Conservation (phyloP, 352 stramenopile species). For the Halophytophthora polymorphica region DNA sequence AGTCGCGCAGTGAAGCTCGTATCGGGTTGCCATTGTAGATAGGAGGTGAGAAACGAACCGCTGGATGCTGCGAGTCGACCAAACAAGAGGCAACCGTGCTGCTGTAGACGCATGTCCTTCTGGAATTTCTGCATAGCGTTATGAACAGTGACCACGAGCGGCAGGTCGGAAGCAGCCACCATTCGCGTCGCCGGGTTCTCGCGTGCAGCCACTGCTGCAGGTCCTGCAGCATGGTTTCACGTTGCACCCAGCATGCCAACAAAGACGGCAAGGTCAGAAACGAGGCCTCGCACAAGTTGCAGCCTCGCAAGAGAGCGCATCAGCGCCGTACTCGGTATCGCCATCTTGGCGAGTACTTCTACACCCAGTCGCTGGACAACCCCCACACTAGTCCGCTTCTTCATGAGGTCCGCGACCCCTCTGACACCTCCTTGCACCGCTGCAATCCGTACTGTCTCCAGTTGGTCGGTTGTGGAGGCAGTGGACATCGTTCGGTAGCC, state of each 20-base stretch:
- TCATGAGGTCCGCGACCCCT: constrained; percentile 42
- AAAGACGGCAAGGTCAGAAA: too few relatives aligned
- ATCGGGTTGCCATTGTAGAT: too few relatives aligned
- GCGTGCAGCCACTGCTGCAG: constrained; percentile 4
- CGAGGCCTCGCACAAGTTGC: too few relatives aligned
- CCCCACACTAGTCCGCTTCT: constrained; percentile 27
- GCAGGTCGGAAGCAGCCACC: constrained; percentile 17
- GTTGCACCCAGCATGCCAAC: too few relatives aligned
- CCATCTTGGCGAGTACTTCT: constrained; percentile 40
- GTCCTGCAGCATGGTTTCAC: too few relatives aligned
- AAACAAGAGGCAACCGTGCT: constrained; percentile 36
- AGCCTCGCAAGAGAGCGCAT: not conserved
- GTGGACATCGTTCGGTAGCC: constrained; percentile 41
- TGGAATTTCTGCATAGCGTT: constrained; percentile 53
- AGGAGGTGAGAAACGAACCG: constrained; percentile 11
- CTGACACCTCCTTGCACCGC: constrained; percentile 13
- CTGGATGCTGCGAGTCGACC: constrained; percentile 35
- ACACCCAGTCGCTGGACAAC: constrained; percentile 38
- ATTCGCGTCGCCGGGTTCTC: constrained; percentile 13
- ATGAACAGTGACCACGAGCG: constrained; percentile 23
- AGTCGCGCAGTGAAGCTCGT: not conserved
- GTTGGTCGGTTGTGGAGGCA: constrained; percentile 28
- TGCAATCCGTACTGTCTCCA: constrained; percentile 26
- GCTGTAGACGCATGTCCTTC: constrained; percentile 36
- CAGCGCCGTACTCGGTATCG: constrained; percentile 24